A percentile compares a stretch with the other conserved stretches of the same genome.
Evolutionary conservation across 306 rosid species (phyloP).

Genomic region (Glycine latifolia): DNA sequence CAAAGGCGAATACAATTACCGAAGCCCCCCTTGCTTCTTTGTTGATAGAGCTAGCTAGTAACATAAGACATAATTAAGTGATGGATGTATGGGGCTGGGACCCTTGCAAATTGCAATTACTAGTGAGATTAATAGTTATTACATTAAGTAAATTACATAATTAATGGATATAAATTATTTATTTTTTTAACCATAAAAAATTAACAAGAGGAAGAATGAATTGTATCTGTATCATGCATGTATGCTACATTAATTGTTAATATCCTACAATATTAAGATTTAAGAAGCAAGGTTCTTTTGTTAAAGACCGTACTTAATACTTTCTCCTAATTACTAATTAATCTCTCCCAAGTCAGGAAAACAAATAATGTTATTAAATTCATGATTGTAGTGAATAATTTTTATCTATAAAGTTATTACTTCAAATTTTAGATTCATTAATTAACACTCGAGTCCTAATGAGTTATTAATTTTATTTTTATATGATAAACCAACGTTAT

Average conservation of each 20-base stretch:
- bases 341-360: background rate
- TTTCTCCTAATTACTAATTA: too few relatives aligned
- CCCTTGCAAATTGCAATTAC: background rate
- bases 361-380: background rate
- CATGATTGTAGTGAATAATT: background rate
- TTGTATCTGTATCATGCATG: too few relatives aligned
- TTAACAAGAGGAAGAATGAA: too few relatives aligned
- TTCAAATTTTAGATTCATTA: background rate
- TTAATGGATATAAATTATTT: background rate
- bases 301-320: background rate
- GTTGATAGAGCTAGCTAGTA: background rate
- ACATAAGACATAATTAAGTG: too few relatives aligned
- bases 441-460: background rate
- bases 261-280: too few relatives aligned
- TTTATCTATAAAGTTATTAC: background rate
- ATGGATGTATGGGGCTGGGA: too few relatives aligned
- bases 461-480: background rate
- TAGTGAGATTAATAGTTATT: background rate
- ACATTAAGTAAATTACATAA: background rate
- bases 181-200: too few relatives aligned
- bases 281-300: background rate
- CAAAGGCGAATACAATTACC: background rate
- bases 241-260: too few relatives aligned
- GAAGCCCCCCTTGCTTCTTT: background rate
- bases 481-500: too few relatives aligned